These are phyloP conservation scores for Bocquillonia castaneifolia DNA, from an alignment of 441 rosid species.

Conservation along the genomic window DNA sequence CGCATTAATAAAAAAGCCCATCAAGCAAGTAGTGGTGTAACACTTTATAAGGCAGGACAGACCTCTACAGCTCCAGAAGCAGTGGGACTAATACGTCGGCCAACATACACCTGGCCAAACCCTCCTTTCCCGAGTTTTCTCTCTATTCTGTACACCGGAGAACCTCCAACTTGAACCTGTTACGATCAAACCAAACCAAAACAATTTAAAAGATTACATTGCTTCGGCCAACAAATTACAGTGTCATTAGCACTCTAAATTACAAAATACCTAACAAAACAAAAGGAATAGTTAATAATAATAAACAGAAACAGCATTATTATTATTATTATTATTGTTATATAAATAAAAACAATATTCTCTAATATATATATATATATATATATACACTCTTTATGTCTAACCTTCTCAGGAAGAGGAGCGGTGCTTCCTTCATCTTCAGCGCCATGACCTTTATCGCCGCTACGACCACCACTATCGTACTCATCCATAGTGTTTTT, in stretches of 20 bases:
- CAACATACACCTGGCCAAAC: constrained; percentile 76
- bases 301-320: too few species aligned
- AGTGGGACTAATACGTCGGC: constrained; percentile 45
- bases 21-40: not conserved
- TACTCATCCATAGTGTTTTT: constrained; percentile 53
- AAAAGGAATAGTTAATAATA: too few species aligned
- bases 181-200: constrained; percentile 12
- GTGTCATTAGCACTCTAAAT: not conserved
- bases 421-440: constrained; percentile 81
- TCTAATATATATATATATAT: too few species aligned
- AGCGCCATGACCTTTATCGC: constrained; percentile 56
- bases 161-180: constrained; percentile 67
- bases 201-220: not conserved
- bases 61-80: constrained; percentile 30
- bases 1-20: not conserved
- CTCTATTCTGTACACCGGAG: constrained; percentile 52
- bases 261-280: not conserved
- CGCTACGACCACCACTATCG: constrained; percentile 62
- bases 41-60: not conserved
- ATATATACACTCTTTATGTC: too few species aligned
- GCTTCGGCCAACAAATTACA: not conserved
- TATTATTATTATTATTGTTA: too few species aligned
- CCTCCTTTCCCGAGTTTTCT: constrained; percentile 76
- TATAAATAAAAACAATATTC: too few species aligned
- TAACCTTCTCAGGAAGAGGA: constrained; percentile 83